A percentile compares a stretch with the other conserved stretches of the same genome.
Evolutionary conservation across 23 red algal genomes (phyloP).

Genomic region (Porphyridium purpureum): DNA sequence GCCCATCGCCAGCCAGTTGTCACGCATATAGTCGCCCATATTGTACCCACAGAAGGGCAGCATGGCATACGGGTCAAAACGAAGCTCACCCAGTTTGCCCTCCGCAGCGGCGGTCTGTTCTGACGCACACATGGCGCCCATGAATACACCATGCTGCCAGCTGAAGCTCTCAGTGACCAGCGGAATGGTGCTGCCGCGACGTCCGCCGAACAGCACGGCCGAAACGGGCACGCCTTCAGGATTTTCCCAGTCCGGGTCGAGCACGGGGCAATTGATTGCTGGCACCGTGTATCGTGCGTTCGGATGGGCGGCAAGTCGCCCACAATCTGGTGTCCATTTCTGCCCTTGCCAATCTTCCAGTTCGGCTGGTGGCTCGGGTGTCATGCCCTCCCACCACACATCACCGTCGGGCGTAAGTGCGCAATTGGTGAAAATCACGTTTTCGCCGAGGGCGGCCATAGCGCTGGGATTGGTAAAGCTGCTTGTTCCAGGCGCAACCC

Average conservation of each 20-base stretch:
- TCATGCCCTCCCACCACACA: too few species aligned
- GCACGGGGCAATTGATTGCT: not conserved
- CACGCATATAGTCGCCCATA: not conserved
- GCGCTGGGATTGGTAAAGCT: too few species aligned
- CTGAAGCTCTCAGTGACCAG: not conserved
- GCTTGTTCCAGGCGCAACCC: too few species aligned
- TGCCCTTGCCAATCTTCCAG: not conserved
- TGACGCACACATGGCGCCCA: not conserved
- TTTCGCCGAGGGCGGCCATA: too few species aligned
- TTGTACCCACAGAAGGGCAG: not conserved
- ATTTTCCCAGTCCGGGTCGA: not conserved
- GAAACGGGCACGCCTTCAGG: not conserved
- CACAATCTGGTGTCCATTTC: not conserved
- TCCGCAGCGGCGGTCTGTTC: not conserved
- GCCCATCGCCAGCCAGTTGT: not conserved
- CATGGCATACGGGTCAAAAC: not conserved
- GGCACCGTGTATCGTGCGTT: not conserved
- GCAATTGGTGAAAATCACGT: too few species aligned
- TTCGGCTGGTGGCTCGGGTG: too few species aligned
- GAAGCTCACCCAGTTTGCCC: constrained; percentile 1
- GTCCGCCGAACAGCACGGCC: not conserved
- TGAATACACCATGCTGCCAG: not conserved
- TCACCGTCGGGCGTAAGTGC: too few species aligned
- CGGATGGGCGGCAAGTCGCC: not conserved
- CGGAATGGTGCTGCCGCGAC: not conserved